These are phyloP conservation scores for Nicotiana rustica DNA, from an alignment of 305 asterid species.

Conservation along the genomic window DNA sequence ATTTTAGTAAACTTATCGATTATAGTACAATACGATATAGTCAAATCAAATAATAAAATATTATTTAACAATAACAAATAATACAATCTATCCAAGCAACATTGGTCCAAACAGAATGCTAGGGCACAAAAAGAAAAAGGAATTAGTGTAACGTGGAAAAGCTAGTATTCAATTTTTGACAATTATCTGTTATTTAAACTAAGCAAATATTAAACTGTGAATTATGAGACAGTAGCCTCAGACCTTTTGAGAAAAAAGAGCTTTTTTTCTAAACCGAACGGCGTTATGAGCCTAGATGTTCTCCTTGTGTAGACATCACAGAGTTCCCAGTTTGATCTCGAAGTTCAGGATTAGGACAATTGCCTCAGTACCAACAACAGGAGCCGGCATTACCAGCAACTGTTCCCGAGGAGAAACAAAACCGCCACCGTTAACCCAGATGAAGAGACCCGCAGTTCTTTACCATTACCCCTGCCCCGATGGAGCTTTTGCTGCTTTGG, in stretches of 20 bases:
- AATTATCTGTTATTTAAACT: too few relatives aligned
- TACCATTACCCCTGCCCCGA: conserved; percentile 96
- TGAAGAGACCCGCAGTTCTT: conserved; percentile 64
- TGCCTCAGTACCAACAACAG: background rate
- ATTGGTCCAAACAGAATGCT: too few relatives aligned
- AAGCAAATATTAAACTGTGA: too few relatives aligned
- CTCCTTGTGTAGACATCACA: background rate
- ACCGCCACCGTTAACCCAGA: background rate
- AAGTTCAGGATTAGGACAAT: background rate
- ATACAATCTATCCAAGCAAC: too few relatives aligned
- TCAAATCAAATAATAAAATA: too few relatives aligned
- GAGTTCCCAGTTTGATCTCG: background rate
- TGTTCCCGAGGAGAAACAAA: background rate
- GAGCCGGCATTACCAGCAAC: background rate
- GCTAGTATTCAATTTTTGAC: too few relatives aligned
- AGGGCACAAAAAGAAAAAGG: too few relatives aligned
- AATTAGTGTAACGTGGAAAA: too few relatives aligned
- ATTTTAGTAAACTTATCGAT: too few relatives aligned
- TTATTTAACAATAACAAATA: too few relatives aligned
- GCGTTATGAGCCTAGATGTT: background rate
- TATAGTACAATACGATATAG: too few relatives aligned
- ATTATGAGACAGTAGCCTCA: too few relatives aligned
- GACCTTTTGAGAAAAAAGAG: background rate
- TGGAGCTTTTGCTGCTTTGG: conserved; percentile 94
- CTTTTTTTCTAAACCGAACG: background rate